Base-by-base conservation (phyloP, 1,284 basidiomycete species). In the Bjerkandera adusta region DNA sequence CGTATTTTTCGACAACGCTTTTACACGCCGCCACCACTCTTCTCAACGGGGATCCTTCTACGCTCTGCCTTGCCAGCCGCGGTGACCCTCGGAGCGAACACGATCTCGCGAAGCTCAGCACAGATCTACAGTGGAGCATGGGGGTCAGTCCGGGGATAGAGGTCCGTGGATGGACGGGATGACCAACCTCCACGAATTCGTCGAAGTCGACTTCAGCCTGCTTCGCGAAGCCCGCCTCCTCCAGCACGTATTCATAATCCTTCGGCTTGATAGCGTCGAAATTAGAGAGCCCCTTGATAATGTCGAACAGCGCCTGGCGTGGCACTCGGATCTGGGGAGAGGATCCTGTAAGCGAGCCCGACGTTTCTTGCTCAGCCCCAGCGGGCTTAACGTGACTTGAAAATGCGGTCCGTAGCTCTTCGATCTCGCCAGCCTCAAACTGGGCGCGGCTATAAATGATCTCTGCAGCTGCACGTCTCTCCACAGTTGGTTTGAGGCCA, bases 1-100 rank as follows among this genome's bases (percentile, higher is more conserved):
- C n/a, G n/a, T n/a, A n/a, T n/a, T n/a, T n/a, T n/a, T n/a, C n/a
- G n/a, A n/a, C n/a, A n/a, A n/a, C n/a, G n/a, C n/a, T n/a, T n/a
- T 43, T 16, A 89, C 4, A 89, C 85, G 48, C 89, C 90, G 39
- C 90, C 90, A 48, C 89, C 90, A 51, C 84, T 87, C 74, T 88
- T 85, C 70, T 92, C 89, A 13, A 93, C 89, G 1, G 90, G 89
- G 49, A 92, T 92, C 52, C 76, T 73, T 50, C 68, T 67, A 48
- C 84, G 71, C 55, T 79, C 65, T 20, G 63, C 64, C 52, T 71
- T 72, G 36, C 53, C 62, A n/a, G n/a, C n/a, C 32, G 58, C 54
- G 47, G 61, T 61, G 25, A 60, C 68, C 45, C 65, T 68, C 62
- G 73, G 83, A 42, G 73, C 70, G 60, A 82, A 81, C 47, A 78